phyloP scores from a whole-genome alignment of 257 asterid genomes.

The Solanum gandarillasii region DNA sequence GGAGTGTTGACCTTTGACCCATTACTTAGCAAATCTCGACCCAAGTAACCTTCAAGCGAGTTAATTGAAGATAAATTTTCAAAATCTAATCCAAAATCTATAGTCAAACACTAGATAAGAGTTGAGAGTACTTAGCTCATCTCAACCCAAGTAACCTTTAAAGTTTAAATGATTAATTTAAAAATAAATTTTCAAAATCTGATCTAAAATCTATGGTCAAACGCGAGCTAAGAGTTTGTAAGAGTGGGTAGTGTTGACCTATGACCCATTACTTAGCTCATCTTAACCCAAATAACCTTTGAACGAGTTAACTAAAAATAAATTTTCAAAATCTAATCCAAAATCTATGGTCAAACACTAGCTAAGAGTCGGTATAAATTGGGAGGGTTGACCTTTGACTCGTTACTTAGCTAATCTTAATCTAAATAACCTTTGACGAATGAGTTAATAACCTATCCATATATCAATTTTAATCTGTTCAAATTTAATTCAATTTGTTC shows the following conservation, averaged over 20 bases:
- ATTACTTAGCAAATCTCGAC: neutral
- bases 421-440: neutral
- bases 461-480: neutral
- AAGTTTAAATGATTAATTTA: no score
- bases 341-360: neutral
- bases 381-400: neutral
- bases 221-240: fast-evolving
- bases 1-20: neutral
- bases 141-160: no score
- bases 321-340: neutral
- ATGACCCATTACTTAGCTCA: neutral
- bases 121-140: neutral
- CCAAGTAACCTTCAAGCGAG: neutral
- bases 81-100: neutral
- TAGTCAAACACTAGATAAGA: neutral
- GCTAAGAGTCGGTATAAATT: neutral
- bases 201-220: neutral
- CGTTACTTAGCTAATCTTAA: neutral
- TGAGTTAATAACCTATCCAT: neutral
- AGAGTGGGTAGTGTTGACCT: neutral
- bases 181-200: neutral
- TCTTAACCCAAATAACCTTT: neutral
- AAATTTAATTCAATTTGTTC: neutral
- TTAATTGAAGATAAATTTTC: neutral
- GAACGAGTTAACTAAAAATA: neutral